A percentile compares a stretch with the other conserved stretches of the same genome.
phyloP scores from a whole-genome alignment of 2,329 filamentous ascomycete species.

The Fusarium sp. region DNA sequence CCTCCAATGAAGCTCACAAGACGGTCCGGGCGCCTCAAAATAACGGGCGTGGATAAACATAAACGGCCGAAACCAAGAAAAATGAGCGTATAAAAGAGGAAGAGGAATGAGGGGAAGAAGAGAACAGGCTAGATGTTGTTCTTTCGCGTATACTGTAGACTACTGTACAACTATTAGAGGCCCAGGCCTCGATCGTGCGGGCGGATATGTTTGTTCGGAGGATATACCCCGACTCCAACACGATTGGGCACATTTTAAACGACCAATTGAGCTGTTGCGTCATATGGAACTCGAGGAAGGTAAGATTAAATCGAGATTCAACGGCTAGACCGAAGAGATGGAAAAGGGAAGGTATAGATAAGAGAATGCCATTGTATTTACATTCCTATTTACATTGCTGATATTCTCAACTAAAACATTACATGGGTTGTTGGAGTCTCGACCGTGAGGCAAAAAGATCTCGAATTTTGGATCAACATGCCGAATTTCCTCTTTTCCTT shows the following conservation, averaged over 20 bases:
- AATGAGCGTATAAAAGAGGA: background rate
- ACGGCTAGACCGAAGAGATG: constrained; percentile 14
- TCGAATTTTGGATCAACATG: constrained; percentile 16
- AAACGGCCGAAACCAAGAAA: background rate
- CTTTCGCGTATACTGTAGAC: background rate
- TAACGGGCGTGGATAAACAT: constrained; percentile 12
- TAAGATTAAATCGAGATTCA: constrained; percentile 35
- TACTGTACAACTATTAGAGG: background rate
- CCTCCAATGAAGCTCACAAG: constrained; percentile 24
- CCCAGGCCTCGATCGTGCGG: constrained; percentile 12
- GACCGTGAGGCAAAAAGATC: background rate
- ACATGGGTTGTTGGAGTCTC: constrained; percentile 11
- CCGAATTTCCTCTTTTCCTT: constrained; percentile 10
- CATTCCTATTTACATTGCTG: background rate
- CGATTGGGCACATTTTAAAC: constrained; percentile 12
- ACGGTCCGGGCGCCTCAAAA: constrained; percentile 11
- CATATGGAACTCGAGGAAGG: constrained; percentile 21
- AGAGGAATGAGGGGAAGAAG: constrained; percentile 7
- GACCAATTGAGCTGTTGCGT: constrained; percentile 12
- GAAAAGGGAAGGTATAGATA: constrained; percentile 1
- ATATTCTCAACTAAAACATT: background rate
- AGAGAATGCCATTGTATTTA: background rate
- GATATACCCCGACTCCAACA: constrained; percentile 14
- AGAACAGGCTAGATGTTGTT: constrained; percentile 1
- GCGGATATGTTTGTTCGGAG: constrained; percentile 20